Evolutionary conservation across 1,284 basidiomycete genomes (phyloP).

Genomic region (Ceratobasidium sp.): DNA sequence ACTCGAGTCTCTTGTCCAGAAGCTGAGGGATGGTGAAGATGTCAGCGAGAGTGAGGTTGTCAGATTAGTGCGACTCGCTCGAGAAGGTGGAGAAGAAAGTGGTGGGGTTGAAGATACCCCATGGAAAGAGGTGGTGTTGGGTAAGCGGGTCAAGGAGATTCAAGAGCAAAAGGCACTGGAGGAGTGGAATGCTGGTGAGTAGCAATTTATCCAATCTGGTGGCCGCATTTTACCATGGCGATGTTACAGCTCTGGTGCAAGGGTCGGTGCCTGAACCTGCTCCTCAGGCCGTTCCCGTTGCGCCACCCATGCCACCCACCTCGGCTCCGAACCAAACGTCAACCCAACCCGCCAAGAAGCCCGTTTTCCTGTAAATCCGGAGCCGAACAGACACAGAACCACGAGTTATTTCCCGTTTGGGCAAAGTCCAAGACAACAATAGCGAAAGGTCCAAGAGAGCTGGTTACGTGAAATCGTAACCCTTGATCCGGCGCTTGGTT

Average conservation of each 20-base stretch:
- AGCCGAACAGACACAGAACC: background rate
- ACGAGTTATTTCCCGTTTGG: background rate
- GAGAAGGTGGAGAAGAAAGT: conserved; percentile 40
- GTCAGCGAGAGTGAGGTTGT: conserved; percentile 58
- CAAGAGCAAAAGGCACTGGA: background rate
- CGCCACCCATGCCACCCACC: background rate
- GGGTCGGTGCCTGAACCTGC: background rate
- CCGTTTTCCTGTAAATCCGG: background rate
- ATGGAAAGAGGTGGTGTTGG: conserved; percentile 37
- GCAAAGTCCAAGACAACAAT: background rate
- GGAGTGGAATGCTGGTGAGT: conserved; percentile 30
- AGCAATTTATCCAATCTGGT: background rate
- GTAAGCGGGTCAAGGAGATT: conserved; percentile 2
- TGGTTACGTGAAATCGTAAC: too few species aligned
- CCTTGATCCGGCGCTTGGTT: too few species aligned
- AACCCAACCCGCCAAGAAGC: background rate
- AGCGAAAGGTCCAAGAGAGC: too few species aligned
- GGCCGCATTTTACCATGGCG: background rate
- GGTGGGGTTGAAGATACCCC: background rate
- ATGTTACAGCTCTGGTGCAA: background rate
- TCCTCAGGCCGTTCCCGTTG: background rate
- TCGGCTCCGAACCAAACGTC: background rate
- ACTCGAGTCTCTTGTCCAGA: conserved; percentile 59
- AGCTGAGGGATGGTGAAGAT: conserved; percentile 55
- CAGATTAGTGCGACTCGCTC: conserved; percentile 57